Base-by-base conservation (phyloP, 225 moss, liverwort and hornwort genomes). In the Physcomitrellopsis africana region DNA sequence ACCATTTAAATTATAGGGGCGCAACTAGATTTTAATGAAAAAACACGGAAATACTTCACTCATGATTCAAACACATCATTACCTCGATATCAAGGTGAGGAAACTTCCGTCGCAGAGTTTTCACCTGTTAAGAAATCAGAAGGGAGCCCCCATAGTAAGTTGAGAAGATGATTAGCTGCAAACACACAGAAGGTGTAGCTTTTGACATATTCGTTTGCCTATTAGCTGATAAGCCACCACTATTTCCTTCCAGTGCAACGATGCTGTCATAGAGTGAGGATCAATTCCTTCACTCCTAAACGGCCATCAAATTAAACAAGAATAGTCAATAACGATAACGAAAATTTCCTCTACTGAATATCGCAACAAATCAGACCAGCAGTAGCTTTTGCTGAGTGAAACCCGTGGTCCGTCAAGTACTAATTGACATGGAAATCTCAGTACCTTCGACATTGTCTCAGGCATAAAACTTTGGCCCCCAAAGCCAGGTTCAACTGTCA, bases 401-500 rank as follows among this genome's bases (percentile, higher is more conserved):
- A 73, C n/a, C n/a, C n/a, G n/a, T n/a, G n/a, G n/a, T n/a, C 43
- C 49, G 11, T 59, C 12, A 18, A 65, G 51, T 52, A 54, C 29
- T 74, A 19, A 63, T 70, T 16, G 45, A 29, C 29, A 52, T 47
- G 20, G 49, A 67, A 22, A n/a, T 29, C 11, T 54, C 37, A 45
- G 61, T 69, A 97, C 96, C 92, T 97, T 97, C 3, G 88, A 78
- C 96, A 97, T 97, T 75, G 92, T 97, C 67, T 89, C 86, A 3
- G 87, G 90, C 94, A 97, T 94, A 76, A 97, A 97, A 69, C 92
- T 90, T 74, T 97, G 96, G 61, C 96, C 96, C 15, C 96, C 96
- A 76, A 94, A 97, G 10, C 96, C 96, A 80, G 94, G 96, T 77
- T 97, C 92, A 57, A 97, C 96, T 16, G 96, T 97, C 96, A 97